Conservation (phyloP, 495 filamentous ascomycete genomes). For the Ramalina intermedia region DNA sequence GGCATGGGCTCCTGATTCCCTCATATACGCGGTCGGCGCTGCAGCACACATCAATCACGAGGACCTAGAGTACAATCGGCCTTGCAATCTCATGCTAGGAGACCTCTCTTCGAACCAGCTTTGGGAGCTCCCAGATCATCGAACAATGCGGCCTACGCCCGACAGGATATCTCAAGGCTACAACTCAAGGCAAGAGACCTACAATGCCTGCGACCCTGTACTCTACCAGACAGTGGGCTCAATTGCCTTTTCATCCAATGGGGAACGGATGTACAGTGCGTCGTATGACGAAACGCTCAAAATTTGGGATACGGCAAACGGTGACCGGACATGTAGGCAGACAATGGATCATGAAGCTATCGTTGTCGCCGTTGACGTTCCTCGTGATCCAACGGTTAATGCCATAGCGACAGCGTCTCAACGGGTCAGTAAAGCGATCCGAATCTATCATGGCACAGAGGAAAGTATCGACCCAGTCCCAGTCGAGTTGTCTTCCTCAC, state of each 20-base stretch:
- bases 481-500: slow-evolving; percentile 28
- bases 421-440: slow-evolving; percentile 17
- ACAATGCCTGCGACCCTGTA: slow-evolving; percentile 48
- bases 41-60: slow-evolving; percentile 57
- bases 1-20: slow-evolving; percentile 36
- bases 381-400: slow-evolving; percentile 17
- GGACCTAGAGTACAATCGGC: slow-evolving; percentile 74
- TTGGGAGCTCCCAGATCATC: slow-evolving; percentile 56
- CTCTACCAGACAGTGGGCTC: slow-evolving; percentile 65
- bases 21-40: slow-evolving; percentile 44
- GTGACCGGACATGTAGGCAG: slow-evolving; percentile 23
- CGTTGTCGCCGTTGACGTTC: slow-evolving; percentile 51
- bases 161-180: slow-evolving; percentile 26
- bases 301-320: slow-evolving; percentile 44
- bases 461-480: slow-evolving; percentile 3
- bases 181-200: slow-evolving; percentile 42
- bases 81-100: slow-evolving; percentile 63
- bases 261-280: slow-evolving; percentile 51
- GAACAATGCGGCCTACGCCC: slow-evolving; percentile 39
- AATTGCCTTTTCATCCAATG: slow-evolving; percentile 50
- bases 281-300: slow-evolving; percentile 74
- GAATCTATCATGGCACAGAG: slow-evolving; percentile 17
- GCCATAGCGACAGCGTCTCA: slow-evolving; percentile 38
- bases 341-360: slow-evolving; percentile 49
- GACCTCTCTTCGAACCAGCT: slow-evolving; percentile 39